A percentile compares a stretch with the other conserved stretches of the same genome.
Conservation (phyloP, 2,329 filamentous ascomycete species). For the Colletotrichum zoysiae region DNA sequence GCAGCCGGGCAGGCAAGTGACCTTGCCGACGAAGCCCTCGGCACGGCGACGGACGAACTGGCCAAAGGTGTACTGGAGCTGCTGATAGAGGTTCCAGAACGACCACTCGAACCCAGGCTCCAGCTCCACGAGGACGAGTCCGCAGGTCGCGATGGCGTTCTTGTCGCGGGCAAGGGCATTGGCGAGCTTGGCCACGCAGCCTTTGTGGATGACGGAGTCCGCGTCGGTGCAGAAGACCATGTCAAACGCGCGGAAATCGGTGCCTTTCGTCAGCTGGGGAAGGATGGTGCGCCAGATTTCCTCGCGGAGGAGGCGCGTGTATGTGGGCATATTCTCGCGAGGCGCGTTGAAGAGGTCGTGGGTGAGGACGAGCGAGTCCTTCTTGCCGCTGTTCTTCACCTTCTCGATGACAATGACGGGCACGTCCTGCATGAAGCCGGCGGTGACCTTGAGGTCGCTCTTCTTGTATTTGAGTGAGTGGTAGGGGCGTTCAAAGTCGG, state of each 20-base stretch:
- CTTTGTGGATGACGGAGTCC: slow-evolving; percentile 25
- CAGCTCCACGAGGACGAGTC: slow-evolving; percentile 20
- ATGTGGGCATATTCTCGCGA: slow-evolving; percentile 11
- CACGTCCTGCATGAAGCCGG: slow-evolving; percentile 25
- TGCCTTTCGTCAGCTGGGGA: slow-evolving; percentile 11
- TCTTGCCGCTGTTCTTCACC: slow-evolving; percentile 23
- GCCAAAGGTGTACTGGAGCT: slow-evolving; percentile 26
- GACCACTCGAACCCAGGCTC: slow-evolving; percentile 23
- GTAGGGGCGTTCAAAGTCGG: slow-evolving; percentile 23
- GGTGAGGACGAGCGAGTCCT: slow-evolving; percentile 24
- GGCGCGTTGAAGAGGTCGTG: slow-evolving; percentile 25
- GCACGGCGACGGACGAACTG: slow-evolving; percentile 21
- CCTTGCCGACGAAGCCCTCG: slow-evolving; percentile 16
- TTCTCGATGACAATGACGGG: slow-evolving; percentile 29
- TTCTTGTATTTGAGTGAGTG: slow-evolving; percentile 27
- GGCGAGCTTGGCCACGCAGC: slow-evolving; percentile 25
- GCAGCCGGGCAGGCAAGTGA: slow-evolving; percentile 14
- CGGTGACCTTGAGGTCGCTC: slow-evolving; percentile 14
- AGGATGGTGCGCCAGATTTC: slow-evolving; percentile 11
- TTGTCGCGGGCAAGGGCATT: slow-evolving; percentile 16
- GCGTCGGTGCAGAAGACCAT: slow-evolving; percentile 29
- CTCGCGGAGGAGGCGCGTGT: slow-evolving; percentile 18
- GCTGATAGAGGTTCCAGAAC: slow-evolving; percentile 24
- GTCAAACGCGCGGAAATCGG: slow-evolving; percentile 15
- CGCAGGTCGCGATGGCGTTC: slow-evolving; percentile 15